Base-by-base conservation (phyloP, 1,139 yeast genomes). In the Taphrina pruni region DNA sequence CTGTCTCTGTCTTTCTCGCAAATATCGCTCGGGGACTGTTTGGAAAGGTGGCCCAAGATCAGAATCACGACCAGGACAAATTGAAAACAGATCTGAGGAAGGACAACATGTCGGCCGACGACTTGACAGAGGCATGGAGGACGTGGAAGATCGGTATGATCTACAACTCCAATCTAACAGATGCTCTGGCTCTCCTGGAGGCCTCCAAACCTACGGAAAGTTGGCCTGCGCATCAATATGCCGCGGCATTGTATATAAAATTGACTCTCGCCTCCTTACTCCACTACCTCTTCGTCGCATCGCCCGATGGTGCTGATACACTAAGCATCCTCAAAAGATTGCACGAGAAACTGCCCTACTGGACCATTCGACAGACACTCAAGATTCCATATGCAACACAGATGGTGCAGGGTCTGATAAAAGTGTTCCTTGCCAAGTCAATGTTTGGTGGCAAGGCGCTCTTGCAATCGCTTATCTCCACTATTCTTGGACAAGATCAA, bases 271-370 rank as follows among this genome's bases (percentile, higher is more conserved):
- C 71, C 8, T 55, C 66, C 8, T n/a, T 69, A 14, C 50, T 65
- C 9, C 71, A 69, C 54, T 69, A 65, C 51, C 45, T 66, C 32
- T 66, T 69, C 41, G 71, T 66, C 11, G 50, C 62, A 8, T 60
- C 69, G 1, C 57, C 60, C 17, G 65, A 60, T 35, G 69, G 62
- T 9, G 46, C 69, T 7, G 62, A 52, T 20, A 65, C 69, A 12
- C 57, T 66, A 32, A 60, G 50, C 26, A 45, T 69, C 32, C 52
- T 69, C 26, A 61, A 61, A n/a, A 39, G 71, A 6, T 35, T 69
- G 39, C 66, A 66, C 50, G 66, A 46, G n/a, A 66, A 62, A 35
- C 32, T 69, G 41, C 71, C 71, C 1, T 69, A 66, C 55, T 69
- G 67, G 60, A 45, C 62, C 21, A 52, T 66, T 6, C 66, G 71